A percentile compares a stretch with the other conserved stretches of the same genome.
Evolutionary conservation across 495 filamentous ascomycete species (phyloP).

Genomic region (Bacidia gigantensis): DNA sequence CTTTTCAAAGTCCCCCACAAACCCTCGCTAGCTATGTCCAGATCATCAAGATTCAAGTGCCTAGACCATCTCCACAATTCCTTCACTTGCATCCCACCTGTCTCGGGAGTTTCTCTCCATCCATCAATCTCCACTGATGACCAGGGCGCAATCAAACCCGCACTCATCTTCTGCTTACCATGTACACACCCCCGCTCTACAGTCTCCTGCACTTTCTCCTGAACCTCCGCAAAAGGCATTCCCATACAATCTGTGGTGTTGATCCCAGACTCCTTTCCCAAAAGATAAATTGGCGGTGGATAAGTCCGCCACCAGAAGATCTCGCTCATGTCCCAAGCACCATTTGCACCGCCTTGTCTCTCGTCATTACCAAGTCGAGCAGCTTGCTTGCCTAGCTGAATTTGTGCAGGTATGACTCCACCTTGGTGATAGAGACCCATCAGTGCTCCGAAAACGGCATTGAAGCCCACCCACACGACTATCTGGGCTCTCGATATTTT

Average conservation of each 20-base stretch:
- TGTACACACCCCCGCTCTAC: conserved; percentile 42
- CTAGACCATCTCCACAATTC: conserved; percentile 52
- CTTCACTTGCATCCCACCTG: conserved; percentile 5
- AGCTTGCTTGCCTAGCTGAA: conserved; percentile 25
- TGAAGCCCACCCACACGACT: conserved; percentile 68
- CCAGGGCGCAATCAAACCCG: conserved; percentile 15
- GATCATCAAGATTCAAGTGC: conserved; percentile 84
- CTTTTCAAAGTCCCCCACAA: conserved; percentile 56
- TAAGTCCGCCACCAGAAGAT: conserved; percentile 98
- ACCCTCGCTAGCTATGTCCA: conserved; percentile 81
- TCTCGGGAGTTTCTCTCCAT: conserved; percentile 4
- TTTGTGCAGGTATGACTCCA: conserved; percentile 73
- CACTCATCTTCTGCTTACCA: not conserved
- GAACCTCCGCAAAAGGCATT: conserved; percentile 45
- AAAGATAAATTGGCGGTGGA: conserved; percentile 79
- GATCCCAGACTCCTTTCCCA: conserved; percentile 54
- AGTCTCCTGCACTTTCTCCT: conserved; percentile 38
- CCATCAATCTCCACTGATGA: conserved; percentile 15
- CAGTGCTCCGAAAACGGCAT: conserved; percentile 57
- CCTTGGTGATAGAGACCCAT: conserved; percentile 95
- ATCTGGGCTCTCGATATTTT: conserved; percentile 37
- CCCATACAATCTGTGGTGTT: conserved; percentile 77
- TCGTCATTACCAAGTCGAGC: conserved; percentile 18
- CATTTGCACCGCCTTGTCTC: no score
- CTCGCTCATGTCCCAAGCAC: conserved; percentile 44